phyloP scores from a whole-genome alignment of 23 red algal genomes.

The Gracilaria gracilis region DNA sequence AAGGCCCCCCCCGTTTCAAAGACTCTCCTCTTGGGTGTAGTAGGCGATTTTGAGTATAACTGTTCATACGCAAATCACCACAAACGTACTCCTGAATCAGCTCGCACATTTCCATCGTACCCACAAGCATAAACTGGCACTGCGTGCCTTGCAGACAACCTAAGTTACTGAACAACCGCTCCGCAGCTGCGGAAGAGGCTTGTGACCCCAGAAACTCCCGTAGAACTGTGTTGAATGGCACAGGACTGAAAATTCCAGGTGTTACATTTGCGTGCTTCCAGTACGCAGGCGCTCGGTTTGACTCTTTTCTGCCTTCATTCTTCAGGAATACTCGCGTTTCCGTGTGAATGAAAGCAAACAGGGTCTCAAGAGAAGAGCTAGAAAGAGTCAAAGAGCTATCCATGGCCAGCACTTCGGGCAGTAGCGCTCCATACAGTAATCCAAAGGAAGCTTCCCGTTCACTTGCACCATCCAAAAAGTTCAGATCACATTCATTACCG shows the following conservation, averaged over 20 bases:
- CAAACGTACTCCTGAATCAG: background rate
- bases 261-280: background rate
- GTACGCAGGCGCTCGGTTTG: background rate
- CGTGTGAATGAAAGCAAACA: background rate
- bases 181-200: conserved; percentile 6
- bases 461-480: background rate
- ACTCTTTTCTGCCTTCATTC: background rate
- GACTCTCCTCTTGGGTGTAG: background rate
- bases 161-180: background rate
- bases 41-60: background rate
- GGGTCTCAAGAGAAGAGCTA: background rate
- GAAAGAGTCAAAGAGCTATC: background rate
- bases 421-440: background rate
- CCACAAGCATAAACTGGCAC: background rate
- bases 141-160: background rate
- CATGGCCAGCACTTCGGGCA: background rate
- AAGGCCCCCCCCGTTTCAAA: background rate
- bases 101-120: background rate
- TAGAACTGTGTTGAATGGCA: background rate
- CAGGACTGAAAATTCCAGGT: background rate
- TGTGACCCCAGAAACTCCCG: background rate
- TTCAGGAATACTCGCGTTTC: background rate
- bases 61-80: background rate
- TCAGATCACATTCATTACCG: background rate
- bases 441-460: background rate